A percentile compares a stretch with the other conserved stretches of the same genome.
These are phyloP conservation scores for Puccinia coronata DNA, from an alignment of 1,284 basidiomycete genomes.

Conservation along the genomic window DNA sequence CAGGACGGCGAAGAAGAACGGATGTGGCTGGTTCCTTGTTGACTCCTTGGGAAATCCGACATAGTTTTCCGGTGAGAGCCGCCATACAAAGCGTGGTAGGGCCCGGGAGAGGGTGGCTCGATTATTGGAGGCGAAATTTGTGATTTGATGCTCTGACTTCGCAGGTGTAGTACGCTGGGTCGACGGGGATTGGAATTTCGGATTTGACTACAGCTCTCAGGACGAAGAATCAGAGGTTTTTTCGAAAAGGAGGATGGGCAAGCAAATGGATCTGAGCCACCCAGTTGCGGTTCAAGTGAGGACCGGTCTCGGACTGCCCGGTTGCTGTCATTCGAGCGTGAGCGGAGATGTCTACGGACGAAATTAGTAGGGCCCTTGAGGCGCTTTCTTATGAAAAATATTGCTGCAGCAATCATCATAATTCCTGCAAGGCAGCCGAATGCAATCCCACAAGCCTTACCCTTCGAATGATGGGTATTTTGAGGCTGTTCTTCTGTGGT, in stretches of 20 bases:
- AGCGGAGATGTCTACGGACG: constrained; percentile 5
- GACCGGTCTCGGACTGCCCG: constrained; percentile 38
- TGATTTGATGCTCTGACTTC: constrained; percentile 27
- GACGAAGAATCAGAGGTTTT: constrained; percentile 28
- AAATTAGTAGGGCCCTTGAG: constrained; percentile 19
- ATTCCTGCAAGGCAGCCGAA: background rate
- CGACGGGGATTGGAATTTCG: background rate
- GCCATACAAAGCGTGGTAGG: constrained; percentile 16
- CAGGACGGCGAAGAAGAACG: constrained; percentile 15
- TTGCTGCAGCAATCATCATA: constrained; percentile 3
- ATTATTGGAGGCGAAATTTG: constrained; percentile 46
- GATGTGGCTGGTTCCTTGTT: background rate
- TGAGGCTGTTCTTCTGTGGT: background rate
- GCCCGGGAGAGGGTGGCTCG: constrained; percentile 17
- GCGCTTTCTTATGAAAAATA: constrained; percentile 22
- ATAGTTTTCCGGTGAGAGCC: background rate
- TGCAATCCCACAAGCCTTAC: background rate
- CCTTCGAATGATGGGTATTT: constrained; percentile 1
- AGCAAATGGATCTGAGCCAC: constrained; percentile 31
- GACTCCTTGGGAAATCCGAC: background rate
- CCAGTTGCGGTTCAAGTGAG: constrained; percentile 22
- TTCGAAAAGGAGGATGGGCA: constrained; percentile 26
- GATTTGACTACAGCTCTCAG: background rate
- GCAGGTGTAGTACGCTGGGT: constrained; percentile 9
- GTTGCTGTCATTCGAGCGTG: constrained; percentile 42